Base-by-base conservation (phyloP, 2,329 filamentous ascomycete genomes). In the Aspergillus sp. region DNA sequence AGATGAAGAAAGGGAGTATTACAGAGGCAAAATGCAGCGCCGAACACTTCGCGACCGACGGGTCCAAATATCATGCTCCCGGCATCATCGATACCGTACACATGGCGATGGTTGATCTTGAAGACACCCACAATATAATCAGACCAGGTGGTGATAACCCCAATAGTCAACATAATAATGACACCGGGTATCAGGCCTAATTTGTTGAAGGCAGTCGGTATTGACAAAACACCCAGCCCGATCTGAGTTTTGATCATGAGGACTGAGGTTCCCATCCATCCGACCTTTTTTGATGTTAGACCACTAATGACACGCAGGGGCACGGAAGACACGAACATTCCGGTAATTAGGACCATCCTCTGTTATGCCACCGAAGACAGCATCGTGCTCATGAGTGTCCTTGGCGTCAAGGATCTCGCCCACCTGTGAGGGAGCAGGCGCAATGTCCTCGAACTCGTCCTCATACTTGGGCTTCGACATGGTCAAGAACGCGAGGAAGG, bases 31-130 rank as follows among this genome's bases (percentile, higher is more conserved):
- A 66, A 65, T 2, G 50, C 60, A 7, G 12, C 21, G 1, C 60
- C 60, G 27, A 85, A 73, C 9, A 84, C 61, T 60, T 83, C 82
- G 24, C 79, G 75, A 0, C 83, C 82, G 5, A 80, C 55, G 0
- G 76, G 79, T 3, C 83, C 83, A 53, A 84, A 84, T 17, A 86
- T 73, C 54, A 84, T 78, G 41, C 71, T 70, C 9, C 82, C 82
- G 0, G 80, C 82, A 59, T 85, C 82, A 49, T 82, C 83, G 72
- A 85, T 84, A 40, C 79, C 80, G 64, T 85, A 84, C 4, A 85
- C 81, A 57, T 83, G 75, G 0, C 79, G 79, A 62, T 85, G 82
- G 6, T 73, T 71, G 35, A 83, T 61, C 63, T 85, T 85, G 72
- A 85, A 85, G 21, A 45, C 43, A 8, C 66, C 80, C 12, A 83